Percentiles rank a stretch among this genome's conserved stretches.
phyloP scores from a whole-genome alignment of 768 basidiomycete genomes.

The Boletus fagicola region DNA sequence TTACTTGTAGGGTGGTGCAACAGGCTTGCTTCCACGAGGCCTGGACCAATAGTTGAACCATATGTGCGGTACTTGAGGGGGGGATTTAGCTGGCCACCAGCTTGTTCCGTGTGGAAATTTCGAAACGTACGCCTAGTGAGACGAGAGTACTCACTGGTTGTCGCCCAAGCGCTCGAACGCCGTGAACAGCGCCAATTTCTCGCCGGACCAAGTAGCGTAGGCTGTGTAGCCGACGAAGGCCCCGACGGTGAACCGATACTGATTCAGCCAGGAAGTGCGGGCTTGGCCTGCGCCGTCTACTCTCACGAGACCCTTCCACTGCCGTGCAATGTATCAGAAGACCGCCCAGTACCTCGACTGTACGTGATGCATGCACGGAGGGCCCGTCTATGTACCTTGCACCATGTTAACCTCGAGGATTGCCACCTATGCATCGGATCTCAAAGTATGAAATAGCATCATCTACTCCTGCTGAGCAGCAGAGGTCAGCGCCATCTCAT shows the following conservation, averaged over 20 bases:
- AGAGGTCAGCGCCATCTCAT: background rate
- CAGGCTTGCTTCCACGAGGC: background rate
- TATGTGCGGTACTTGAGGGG: background rate
- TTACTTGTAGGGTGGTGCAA: background rate
- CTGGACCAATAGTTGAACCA: background rate
- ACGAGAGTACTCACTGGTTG: background rate
- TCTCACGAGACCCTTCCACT: constrained; percentile 11
- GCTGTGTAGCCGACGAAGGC: constrained; percentile 1
- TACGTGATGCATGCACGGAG: constrained; percentile 18
- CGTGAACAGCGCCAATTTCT: background rate
- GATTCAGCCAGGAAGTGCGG: background rate
- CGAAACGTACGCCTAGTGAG: background rate
- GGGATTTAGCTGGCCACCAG: background rate
- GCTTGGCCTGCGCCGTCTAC: background rate
- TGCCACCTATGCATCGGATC: background rate
- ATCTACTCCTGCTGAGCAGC: background rate
- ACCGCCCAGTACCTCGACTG: background rate
- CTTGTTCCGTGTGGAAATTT: background rate
- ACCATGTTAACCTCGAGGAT: background rate
- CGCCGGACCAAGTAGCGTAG: background rate
- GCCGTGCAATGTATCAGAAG: constrained; percentile 1
- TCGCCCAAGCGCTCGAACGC: background rate
- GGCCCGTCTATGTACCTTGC: background rate
- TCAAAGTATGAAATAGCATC: background rate
- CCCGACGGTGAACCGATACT: background rate